Conservation (phyloP, 129 eudicot species). For the Escallonia rubra region DNA sequence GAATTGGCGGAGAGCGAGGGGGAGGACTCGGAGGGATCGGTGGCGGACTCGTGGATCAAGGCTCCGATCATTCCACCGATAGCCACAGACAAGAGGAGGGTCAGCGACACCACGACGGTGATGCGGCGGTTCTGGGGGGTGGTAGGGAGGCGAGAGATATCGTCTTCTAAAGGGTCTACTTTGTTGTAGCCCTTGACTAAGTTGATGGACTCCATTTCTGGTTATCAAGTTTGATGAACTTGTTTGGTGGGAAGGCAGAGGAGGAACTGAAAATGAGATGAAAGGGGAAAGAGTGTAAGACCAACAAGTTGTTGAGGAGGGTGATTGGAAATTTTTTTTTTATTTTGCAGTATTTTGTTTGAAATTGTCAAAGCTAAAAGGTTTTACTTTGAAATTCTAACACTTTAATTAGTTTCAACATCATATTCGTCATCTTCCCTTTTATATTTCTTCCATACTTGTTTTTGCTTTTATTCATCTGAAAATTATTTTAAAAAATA, state of each 20-base stretch:
- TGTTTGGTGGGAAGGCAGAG: background rate
- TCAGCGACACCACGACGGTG: conserved; percentile 23
- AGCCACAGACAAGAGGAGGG: conserved; percentile 23
- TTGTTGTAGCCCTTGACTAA: conserved; percentile 51
- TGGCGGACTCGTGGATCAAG: conserved; percentile 13
- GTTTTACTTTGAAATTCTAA: no score
- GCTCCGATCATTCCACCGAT: conserved; percentile 27
- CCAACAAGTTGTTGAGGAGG: background rate
- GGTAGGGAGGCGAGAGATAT: conserved; percentile 10
- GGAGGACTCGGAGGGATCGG: conserved; percentile 8
- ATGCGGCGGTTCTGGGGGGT: conserved; percentile 25
- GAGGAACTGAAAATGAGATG: background rate
- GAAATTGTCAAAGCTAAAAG: background rate
- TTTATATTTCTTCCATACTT: no score
- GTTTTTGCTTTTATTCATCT: no score
- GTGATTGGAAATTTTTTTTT: background rate
- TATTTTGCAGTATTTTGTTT: background rate
- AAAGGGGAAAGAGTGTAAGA: background rate
- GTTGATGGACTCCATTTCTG: conserved; percentile 35
- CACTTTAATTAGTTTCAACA: no score
- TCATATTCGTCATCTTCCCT: no score
- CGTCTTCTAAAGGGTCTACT: conserved; percentile 33
- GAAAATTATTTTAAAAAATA: no score
- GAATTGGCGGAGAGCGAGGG: conserved; percentile 25
- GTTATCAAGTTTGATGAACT: no score